Conservation (phyloP, 2,329 filamentous ascomycete genomes). For the Trichoderma aggressivum region DNA sequence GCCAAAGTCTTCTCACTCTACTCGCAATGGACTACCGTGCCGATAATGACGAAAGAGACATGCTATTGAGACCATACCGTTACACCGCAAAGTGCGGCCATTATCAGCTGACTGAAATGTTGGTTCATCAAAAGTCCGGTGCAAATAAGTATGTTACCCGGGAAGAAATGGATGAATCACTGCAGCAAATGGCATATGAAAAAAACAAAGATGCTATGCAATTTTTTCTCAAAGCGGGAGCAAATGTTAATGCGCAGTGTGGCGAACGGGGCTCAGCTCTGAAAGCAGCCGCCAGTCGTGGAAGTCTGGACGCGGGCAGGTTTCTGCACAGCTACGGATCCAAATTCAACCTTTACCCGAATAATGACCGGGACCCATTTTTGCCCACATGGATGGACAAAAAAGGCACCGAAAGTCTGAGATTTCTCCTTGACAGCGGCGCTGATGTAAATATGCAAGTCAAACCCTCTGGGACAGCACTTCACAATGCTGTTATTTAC, state of each 20-base stretch:
- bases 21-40: rapidly evolving
- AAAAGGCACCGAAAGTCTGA: background rate
- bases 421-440: background rate
- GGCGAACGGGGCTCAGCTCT: background rate
- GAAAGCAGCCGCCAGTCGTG: background rate
- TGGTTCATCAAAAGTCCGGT: background rate
- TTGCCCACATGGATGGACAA: background rate
- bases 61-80: background rate
- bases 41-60: no score
- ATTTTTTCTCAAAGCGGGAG: background rate
- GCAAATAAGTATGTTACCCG: background rate
- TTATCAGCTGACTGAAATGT: background rate
- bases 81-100: background rate
- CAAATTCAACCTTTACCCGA: background rate
- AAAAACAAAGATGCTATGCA: background rate
- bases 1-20: background rate
- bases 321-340: background rate
- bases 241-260: background rate
- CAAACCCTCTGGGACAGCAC: background rate
- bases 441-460: background rate
- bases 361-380: background rate
- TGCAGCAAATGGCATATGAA: background rate
- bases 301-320: background rate
- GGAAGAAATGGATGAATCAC: background rate
- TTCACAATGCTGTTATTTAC: rapidly evolving